Conservation (phyloP, 1,284 basidiomycete genomes). For the Cronartium quercuum region DNA sequence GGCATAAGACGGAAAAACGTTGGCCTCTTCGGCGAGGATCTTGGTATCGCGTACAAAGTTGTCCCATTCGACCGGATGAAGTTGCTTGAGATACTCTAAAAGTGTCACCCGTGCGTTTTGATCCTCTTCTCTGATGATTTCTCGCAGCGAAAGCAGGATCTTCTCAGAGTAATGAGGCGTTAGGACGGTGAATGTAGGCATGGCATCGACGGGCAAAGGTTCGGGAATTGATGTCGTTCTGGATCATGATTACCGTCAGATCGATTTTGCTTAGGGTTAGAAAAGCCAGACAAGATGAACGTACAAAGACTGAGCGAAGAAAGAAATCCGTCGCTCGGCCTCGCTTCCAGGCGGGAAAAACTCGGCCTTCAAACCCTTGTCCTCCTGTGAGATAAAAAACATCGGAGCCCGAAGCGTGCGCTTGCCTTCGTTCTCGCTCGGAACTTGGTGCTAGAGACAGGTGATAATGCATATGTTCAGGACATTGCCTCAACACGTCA, state of each 20-base stretch:
- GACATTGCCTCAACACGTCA: not conserved
- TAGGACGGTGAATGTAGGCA: slow-evolving; percentile 94
- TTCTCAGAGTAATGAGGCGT: slow-evolving; percentile 96
- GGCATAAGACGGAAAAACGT: slow-evolving; percentile 65
- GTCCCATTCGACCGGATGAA: slow-evolving; percentile 97
- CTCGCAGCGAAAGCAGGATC: slow-evolving; percentile 83
- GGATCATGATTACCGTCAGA: slow-evolving; percentile 71
- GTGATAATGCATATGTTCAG: slow-evolving; percentile 90
- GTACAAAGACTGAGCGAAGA: slow-evolving; percentile 81
- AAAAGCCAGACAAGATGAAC: not conserved
- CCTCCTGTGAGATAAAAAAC: slow-evolving; percentile 87
- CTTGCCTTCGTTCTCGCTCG: slow-evolving; percentile 70
- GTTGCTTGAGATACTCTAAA: slow-evolving; percentile 93
- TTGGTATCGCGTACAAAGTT: slow-evolving; percentile 99
- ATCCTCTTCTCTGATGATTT: slow-evolving; percentile 94
- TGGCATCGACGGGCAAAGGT: slow-evolving; percentile 83
- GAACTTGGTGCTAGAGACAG: slow-evolving; percentile 87
- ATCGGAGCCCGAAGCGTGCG: slow-evolving; percentile 82
- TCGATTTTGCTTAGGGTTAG: not conserved
- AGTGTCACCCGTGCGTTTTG: slow-evolving; percentile 90
- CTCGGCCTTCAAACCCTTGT: slow-evolving; percentile 73
- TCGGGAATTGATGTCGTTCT: slow-evolving; percentile 75
- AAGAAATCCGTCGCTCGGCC: slow-evolving; percentile 88
- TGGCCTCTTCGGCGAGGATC: slow-evolving; percentile 93
- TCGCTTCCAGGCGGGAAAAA: slow-evolving; percentile 90